phyloP scores from a whole-genome alignment of 257 asterid species.

The Solanum paucissectum region DNA sequence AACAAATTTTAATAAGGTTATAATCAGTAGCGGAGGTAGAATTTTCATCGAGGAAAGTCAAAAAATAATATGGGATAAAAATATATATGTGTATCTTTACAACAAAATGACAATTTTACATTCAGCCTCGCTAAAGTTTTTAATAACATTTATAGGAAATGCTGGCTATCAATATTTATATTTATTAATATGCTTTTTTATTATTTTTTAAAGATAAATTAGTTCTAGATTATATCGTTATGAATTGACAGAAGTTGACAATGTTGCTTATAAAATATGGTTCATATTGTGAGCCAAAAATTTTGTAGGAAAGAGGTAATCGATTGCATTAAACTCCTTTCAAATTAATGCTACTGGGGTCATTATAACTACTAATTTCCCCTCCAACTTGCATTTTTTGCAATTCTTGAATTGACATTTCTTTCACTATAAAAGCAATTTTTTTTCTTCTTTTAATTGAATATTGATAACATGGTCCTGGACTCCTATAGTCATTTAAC shows the following conservation, averaged over 20 bases:
- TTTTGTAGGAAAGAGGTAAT: not conserved
- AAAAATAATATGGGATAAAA: too few species aligned
- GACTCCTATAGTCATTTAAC: not conserved
- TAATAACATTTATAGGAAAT: too few species aligned
- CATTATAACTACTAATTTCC: not conserved
- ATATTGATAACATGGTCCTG: not conserved
- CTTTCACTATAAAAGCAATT: not conserved
- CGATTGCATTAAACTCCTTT: not conserved
- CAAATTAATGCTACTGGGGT: not conserved
- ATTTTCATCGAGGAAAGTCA: not conserved
- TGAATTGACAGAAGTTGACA: not conserved
- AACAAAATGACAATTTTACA: not conserved
- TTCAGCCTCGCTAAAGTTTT: not conserved
- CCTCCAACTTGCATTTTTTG: not conserved
- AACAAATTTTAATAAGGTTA: not conserved
- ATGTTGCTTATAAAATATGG: not conserved
- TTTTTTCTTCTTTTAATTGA: not conserved
- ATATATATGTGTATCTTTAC: not conserved
- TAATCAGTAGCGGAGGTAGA: not conserved
- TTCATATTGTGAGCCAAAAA: not conserved
- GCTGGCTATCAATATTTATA: too few species aligned
- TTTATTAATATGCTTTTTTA: too few species aligned
- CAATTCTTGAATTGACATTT: not conserved
- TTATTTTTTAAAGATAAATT: not conserved
- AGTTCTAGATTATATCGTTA: not conserved